Evolutionary conservation across 108 stramenopile genomes (phyloP), one percentile per base, ranked within the genome.

Genomic region (Pseudonitzschia multiseries): DNA sequence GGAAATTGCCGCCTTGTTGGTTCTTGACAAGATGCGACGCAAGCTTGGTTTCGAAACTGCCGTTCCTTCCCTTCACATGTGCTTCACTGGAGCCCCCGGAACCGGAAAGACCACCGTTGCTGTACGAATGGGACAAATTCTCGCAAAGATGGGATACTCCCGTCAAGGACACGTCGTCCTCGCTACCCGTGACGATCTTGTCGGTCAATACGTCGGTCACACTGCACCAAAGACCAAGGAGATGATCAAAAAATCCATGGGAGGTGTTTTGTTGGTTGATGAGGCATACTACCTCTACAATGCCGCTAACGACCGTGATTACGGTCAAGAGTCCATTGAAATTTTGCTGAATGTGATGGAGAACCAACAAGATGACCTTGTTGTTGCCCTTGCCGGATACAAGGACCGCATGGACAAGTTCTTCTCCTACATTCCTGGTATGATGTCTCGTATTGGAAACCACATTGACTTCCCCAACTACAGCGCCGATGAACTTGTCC

Each of bases 391-490:
- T 59, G 98, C 98, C 21, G 98, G 98, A 74, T 98, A 98, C 93
- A 96, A 97, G 83, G 97, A 98, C 83, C 90, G 96, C 62, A 98
- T 98, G 98, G 96, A 98, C 82, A 93, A 89, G 48, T 98, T 98
- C 90, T 98, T 98, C 93, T 95, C 94, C 53, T 97, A 96, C 95
- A 98, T 98, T 77, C 97, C 97, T 26, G 97, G 97, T 79, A 96
- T 98, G 97, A 93, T 92, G 86, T 94, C 93, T 63, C 96, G 98
- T 80, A 95, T 98, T 69, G 97, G 97, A 63, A 97, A 97, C 95
- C 97, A 97, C 94, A 95, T 98, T 77, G 96, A 97, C 76, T 98
- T 98, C 92, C 98, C 98, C 53, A 97, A 98, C 91, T 97, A 97
- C 86, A 76, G 85, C 42, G 84, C 91, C 42, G 96, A 97, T 70